Conservation (phyloP, 306 rosid genomes). For the Acacia crassicarpa region DNA sequence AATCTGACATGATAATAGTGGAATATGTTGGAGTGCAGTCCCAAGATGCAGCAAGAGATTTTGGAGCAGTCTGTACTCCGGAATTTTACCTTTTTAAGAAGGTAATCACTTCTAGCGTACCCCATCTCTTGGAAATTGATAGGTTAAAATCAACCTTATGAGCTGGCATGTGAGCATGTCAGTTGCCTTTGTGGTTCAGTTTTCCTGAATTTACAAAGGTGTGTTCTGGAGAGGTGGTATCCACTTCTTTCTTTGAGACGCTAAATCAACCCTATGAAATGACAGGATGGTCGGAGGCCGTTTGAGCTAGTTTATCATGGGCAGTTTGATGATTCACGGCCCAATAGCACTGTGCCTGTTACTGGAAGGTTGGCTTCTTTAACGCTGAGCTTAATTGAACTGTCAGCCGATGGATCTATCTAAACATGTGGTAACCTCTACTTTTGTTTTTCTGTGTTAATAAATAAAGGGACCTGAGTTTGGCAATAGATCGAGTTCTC, state of each 20-base stretch:
- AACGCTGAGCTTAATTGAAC: constrained; percentile 17
- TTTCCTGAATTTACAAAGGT: not conserved
- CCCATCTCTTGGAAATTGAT: constrained; percentile 16
- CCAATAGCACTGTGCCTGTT: constrained; percentile 65
- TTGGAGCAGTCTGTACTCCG: constrained; percentile 94
- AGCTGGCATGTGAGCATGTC: not conserved
- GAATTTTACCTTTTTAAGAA: constrained; percentile 84
- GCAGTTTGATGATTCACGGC: constrained; percentile 95
- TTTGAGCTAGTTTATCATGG: constrained; percentile 94
- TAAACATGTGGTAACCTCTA: constrained; percentile 31
- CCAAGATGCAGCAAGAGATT: constrained; percentile 80
- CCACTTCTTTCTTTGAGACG: not conserved
- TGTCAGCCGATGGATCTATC: constrained; percentile 24
- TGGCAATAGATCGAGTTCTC: constrained; percentile 83
- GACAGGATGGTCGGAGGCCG: constrained; percentile 96
- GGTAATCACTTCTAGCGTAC: constrained; percentile 42
- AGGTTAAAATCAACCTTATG: not conserved
- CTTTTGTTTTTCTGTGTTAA: constrained; percentile 15
- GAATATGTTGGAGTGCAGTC: constrained; percentile 52
- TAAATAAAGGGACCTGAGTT: constrained; percentile 68
- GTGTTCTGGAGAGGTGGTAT: not conserved
- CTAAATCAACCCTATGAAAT: constrained; percentile 6
- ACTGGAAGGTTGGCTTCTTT: constrained; percentile 77
- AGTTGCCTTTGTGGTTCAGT: not conserved
- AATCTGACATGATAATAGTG: constrained; percentile 12